Evolutionary conservation across 768 basidiomycete genomes (phyloP).

Genomic region (Termitomyces sp.): DNA sequence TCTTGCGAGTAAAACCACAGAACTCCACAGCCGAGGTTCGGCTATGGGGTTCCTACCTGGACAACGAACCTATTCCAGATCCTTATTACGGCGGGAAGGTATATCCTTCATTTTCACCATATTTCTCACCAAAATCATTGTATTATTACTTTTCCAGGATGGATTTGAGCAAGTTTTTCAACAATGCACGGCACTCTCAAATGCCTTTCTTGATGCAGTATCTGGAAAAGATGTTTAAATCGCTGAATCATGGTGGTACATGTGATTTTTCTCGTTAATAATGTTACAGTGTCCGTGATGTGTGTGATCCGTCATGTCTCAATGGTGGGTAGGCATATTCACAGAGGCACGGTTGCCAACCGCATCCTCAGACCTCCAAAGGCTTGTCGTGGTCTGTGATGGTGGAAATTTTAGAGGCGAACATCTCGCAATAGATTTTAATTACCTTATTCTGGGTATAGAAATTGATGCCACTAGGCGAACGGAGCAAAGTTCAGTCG

Average conservation of each 20-base stretch:
- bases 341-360: slow-evolving; percentile 75
- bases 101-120: slow-evolving; percentile 17
- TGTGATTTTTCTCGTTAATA: neutral
- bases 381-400: slow-evolving; percentile 77
- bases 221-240: slow-evolving; percentile 22
- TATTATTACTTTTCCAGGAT: slow-evolving; percentile 20
- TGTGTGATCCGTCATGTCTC: slow-evolving; percentile 13
- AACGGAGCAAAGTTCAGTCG: slow-evolving; percentile 1
- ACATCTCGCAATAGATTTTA: neutral
- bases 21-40: slow-evolving; percentile 58
- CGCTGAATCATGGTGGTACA: neutral
- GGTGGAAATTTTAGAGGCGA: neutral
- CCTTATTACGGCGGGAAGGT: slow-evolving; percentile 79
- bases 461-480: slow-evolving; percentile 78
- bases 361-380: slow-evolving; percentile 89
- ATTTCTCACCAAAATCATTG: neutral
- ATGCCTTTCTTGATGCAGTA: slow-evolving; percentile 75
- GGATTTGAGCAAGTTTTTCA: slow-evolving; percentile 77
- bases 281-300: neutral
- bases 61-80: slow-evolving; percentile 68
- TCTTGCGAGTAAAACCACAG: slow-evolving; percentile 43
- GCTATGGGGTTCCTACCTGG: slow-evolving; percentile 79
- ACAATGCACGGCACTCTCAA: slow-evolving; percentile 67
- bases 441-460: slow-evolving; percentile 90
- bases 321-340: slow-evolving; percentile 79